Percentiles rank a stretch among this genome's conserved stretches.
Evolutionary conservation across 148 eudicot genomes (phyloP).

Genomic region (Camellia japonica): DNA sequence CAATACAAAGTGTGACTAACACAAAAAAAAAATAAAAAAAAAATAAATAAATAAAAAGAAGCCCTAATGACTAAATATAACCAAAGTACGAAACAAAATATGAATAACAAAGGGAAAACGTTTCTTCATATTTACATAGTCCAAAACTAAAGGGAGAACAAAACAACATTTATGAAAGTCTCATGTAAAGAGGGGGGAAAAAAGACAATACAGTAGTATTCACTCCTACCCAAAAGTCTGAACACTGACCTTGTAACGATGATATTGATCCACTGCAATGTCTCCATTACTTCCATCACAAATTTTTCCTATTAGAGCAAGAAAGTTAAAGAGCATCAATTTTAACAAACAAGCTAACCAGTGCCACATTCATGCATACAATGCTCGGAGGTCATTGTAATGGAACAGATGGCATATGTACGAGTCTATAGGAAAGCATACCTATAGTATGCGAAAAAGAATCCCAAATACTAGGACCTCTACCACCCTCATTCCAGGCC

Average conservation of each 20-base stretch:
- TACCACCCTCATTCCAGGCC: conserved; percentile 39
- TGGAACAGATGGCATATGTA: neutral
- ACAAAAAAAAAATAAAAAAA: too few species aligned
- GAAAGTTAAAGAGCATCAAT: neutral
- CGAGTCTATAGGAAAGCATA: conserved; percentile 3
- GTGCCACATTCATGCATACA: neutral
- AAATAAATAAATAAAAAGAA: too few species aligned
- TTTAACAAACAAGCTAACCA: conserved; percentile 1
- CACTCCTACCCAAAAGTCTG: neutral
- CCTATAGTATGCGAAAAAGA: conserved; percentile 49
- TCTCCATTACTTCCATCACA: conserved; percentile 68
- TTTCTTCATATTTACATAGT: neutral
- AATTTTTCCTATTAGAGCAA: conserved; percentile 37
- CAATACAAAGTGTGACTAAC: too few species aligned
- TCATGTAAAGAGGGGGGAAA: too few species aligned
- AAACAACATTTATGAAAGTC: too few species aligned
- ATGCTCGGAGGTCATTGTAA: neutral
- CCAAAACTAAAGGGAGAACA: neutral
- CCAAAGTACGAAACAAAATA: too few species aligned
- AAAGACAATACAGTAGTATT: neutral
- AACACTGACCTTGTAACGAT: conserved; percentile 44
- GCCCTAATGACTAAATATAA: too few species aligned
- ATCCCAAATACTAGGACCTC: conserved; percentile 80
- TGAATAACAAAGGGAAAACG: too few species aligned
- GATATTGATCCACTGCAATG: conserved; percentile 69